Percentiles rank a stretch among this genome's conserved stretches.
phyloP scores from a whole-genome alignment of 345 rosid species.

The Linum tenue region DNA sequence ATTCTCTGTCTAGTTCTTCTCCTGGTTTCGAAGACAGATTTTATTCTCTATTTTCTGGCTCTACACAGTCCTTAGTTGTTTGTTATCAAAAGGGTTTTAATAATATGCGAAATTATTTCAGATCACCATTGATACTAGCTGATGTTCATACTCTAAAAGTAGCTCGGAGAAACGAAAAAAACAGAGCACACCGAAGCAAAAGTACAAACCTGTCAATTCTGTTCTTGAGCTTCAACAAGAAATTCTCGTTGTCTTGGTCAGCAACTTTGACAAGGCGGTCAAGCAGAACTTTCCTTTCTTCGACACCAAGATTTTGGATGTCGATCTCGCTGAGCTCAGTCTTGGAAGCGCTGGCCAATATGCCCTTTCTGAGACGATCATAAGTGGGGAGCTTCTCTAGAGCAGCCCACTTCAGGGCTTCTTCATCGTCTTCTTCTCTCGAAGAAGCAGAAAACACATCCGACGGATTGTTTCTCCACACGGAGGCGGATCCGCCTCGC shows the following conservation, averaged over 20 bases:
- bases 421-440: constrained; percentile 6
- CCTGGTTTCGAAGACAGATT: no score
- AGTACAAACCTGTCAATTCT: not conserved
- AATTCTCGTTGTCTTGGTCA: constrained; percentile 1
- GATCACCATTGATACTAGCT: no score
- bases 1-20: no score
- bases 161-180: no score
- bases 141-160: no score
- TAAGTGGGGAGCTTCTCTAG: constrained; percentile 3
- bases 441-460: constrained; percentile 1
- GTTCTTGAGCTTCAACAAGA: constrained; percentile 5
- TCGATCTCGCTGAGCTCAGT: constrained; percentile 1
- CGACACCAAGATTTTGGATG: not conserved
- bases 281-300: not conserved
- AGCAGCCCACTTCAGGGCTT: constrained; percentile 3
- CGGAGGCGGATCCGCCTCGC: not conserved
- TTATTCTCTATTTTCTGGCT: no score
- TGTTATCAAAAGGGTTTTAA: no score
- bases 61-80: no score
- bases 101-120: no score
- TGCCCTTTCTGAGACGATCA: constrained; percentile 5
- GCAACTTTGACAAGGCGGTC: not conserved
- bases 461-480: not conserved
- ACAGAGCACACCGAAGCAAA: not conserved
- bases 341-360: not conserved